These are phyloP conservation scores for Ascochyta pisi DNA, from an alignment of 2,329 filamentous ascomycete genomes.

Conservation along the genomic window DNA sequence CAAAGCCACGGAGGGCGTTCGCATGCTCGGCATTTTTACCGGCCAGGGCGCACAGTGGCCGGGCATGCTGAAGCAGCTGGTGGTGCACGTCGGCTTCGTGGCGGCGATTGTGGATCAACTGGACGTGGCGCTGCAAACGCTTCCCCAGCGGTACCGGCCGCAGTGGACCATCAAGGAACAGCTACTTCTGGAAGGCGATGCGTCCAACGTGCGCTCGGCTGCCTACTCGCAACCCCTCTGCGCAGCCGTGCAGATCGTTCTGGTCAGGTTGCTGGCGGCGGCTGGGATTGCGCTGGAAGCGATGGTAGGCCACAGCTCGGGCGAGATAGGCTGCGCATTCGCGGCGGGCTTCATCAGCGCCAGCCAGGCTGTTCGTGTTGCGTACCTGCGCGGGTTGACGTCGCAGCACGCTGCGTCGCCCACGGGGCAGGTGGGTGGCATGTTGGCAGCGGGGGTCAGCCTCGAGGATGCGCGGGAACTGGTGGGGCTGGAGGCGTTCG, in stretches of 20 bases:
- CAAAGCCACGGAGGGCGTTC: no score
- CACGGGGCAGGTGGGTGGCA: not conserved
- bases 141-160: not conserved
- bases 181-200: not conserved
- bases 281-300: constrained; percentile 38
- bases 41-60: constrained; percentile 38
- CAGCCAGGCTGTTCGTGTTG: constrained; percentile 25
- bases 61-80: constrained; percentile 26
- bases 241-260: constrained; percentile 47
- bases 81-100: not conserved
- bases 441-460: constrained; percentile 14
- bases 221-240: constrained; percentile 43
- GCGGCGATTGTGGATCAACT: not conserved
- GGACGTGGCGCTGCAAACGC: not conserved
- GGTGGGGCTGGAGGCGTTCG: not conserved
- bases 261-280: constrained; percentile 38
- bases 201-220: constrained; percentile 13
- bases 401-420: not conserved
- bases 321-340: constrained; percentile 52
- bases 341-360: constrained; percentile 32
- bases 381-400: constrained; percentile 30
- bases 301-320: constrained; percentile 52
- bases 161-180: constrained; percentile 13
- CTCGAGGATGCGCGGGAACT: not conserved
- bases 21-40: constrained; percentile 22